Evolutionary conservation across 208 protist genomes (phyloP), one percentile per base, ranked within the genome.

Genomic region (Wallacemonas sp.): DNA sequence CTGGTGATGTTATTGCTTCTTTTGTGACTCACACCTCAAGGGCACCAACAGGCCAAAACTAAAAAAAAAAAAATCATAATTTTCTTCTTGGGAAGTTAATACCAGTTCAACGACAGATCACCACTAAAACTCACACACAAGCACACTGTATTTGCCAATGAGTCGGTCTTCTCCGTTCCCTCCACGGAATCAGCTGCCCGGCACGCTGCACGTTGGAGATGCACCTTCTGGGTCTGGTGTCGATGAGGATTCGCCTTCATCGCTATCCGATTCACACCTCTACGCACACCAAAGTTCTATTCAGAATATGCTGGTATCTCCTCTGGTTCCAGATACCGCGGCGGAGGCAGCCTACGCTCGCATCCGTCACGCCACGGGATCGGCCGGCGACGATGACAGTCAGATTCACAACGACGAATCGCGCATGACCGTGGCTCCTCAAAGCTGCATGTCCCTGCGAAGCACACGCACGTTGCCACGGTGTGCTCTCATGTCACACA

Each of bases 131-230:
- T 6, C 6, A 41, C n/a, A n/a, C n/a, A n/a, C n/a, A n/a, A n/a
- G n/a, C n/a, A n/a, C n/a, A n/a, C n/a, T n/a, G n/a, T n/a, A n/a
- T n/a, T n/a, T n/a, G n/a, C n/a, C n/a, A n/a, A n/a, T n/a, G n/a
- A n/a, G n/a, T n/a, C n/a, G n/a, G 44, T 28, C 54, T 45, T 58
- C 21, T 62, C 51, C 54, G 53, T 69, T n/a, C n/a, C n/a, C 42
- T 63, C 27, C 59, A 28, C 22, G 6, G 6, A 9, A 9, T 15
- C 36, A 42, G 31, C 30, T 58, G 28, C 1, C 51, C 9, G 51
- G 4, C 12, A 14, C 51, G 31, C 51, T 58, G 8, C 30, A 8
- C 51, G 51, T 58, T n/a, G n/a, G n/a, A n/a, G n/a, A n/a, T n/a
- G n/a, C n/a, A n/a, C n/a, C n/a, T n/a, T n/a, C n/a, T n/a, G n/a